Conservation (phyloP, 2,329 filamentous ascomycete genomes). For the Hypocreales sp. region DNA sequence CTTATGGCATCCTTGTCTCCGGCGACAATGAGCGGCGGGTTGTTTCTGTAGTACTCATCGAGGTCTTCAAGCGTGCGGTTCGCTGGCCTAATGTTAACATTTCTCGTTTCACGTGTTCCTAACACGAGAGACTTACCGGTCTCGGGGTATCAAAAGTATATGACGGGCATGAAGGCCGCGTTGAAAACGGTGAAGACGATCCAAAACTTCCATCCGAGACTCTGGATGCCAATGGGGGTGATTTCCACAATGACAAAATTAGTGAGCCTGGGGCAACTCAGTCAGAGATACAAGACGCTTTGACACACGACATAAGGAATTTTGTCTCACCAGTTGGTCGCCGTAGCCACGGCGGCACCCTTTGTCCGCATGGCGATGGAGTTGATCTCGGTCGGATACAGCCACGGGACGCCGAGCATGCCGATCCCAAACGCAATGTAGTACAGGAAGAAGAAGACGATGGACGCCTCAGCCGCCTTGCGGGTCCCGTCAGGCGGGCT, state of each 20-base stretch:
- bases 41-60: no score
- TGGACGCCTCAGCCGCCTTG: slow-evolving; percentile 43
- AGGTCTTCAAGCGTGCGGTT: no score
- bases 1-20: no score
- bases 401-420: slow-evolving; percentile 44
- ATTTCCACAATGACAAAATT: slow-evolving; percentile 36
- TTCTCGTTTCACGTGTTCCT: no score
- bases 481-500: slow-evolving; percentile 29
- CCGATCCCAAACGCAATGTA: slow-evolving; percentile 43
- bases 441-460: slow-evolving; percentile 51
- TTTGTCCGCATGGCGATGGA: slow-evolving; percentile 50
- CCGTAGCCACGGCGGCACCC: slow-evolving; percentile 39
- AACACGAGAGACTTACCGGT: no score
- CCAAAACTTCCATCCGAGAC: slow-evolving; percentile 44
- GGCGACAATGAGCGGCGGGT: no score
- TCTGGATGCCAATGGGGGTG: slow-evolving; percentile 41
- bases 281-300: no score
- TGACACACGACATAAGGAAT: slow-evolving; percentile 33
- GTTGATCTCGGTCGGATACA: slow-evolving; percentile 52
- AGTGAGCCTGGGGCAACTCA: no score
- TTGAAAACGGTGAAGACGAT: slow-evolving; percentile 54
- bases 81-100: no score
- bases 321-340: slow-evolving; percentile 47
- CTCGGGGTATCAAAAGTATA: slow-evolving; percentile 51
- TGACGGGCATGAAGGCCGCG: slow-evolving; percentile 37